A percentile compares a stretch with the other conserved stretches of the same genome.
Evolutionary conservation across 2,329 filamentous ascomycete genomes (phyloP).

Genomic region (Ophiostoma novo-ulmi): DNA sequence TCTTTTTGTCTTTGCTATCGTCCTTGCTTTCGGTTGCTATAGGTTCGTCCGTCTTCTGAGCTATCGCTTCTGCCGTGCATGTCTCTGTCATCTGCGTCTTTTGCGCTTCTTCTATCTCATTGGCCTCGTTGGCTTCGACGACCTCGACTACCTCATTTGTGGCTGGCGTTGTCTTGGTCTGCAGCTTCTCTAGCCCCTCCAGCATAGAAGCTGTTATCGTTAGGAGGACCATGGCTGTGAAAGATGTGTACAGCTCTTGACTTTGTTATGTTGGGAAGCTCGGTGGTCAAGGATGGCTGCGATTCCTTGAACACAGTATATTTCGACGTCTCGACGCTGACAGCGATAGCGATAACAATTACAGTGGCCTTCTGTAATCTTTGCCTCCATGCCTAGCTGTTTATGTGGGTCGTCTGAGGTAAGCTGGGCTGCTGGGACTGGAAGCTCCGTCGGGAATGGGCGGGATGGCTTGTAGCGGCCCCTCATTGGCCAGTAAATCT

Average conservation of each 20-base stretch:
- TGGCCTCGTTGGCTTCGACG: background rate
- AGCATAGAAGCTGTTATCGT: conserved; percentile 68
- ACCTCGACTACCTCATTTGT: background rate
- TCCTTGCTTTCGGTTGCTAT: background rate
- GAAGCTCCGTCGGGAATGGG: conserved; percentile 18
- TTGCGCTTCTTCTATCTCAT: background rate
- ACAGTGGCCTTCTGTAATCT: background rate
- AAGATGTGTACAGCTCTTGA: background rate
- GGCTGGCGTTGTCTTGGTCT: background rate
- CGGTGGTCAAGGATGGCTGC: background rate
- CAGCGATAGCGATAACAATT: conserved; percentile 2
- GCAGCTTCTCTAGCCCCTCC: conserved; percentile 48
- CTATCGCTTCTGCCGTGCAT: background rate
- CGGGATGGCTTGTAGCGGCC: conserved; percentile 13
- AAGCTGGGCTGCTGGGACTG: conserved; percentile 3
- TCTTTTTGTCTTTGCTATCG: background rate
- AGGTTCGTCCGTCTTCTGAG: background rate
- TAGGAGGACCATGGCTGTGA: conserved; percentile 63
- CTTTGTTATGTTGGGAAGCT: background rate
- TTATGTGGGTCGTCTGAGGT: conserved; percentile 2
- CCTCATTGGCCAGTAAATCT: conserved; percentile 20
- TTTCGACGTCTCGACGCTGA: background rate
- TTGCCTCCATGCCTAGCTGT: background rate
- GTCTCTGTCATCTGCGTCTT: background rate
- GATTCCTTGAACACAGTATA: background rate